A percentile compares a stretch with the other conserved stretches of the same genome.
phyloP scores from a whole-genome alignment of 345 rosid genomes.

The Diplotaxis tenuifolia region DNA sequence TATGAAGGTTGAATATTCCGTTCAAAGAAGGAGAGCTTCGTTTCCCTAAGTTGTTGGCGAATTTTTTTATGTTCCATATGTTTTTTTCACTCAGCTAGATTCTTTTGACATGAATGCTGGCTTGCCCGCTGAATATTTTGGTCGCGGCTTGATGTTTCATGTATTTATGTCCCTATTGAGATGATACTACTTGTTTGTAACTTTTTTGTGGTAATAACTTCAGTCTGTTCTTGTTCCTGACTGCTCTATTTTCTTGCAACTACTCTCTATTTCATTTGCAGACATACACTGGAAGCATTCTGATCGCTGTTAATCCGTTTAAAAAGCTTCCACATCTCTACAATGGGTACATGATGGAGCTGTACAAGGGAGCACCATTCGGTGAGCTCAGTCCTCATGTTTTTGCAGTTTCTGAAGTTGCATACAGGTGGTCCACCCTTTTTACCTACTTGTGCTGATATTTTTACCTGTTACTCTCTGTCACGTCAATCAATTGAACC shows the following conservation, averaged over 20 bases:
- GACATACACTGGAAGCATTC: conserved; percentile 94
- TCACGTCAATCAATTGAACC: neutral
- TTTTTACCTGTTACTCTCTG: neutral
- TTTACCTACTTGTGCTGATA: neutral
- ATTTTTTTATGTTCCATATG: neutral
- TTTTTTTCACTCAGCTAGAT: neutral
- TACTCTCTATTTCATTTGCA: conserved; percentile 30
- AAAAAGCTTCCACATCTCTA: conserved; percentile 69
- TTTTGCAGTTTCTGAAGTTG: conserved; percentile 7
- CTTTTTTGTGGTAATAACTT: neutral
- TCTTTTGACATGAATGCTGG: neutral
- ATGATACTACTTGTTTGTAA: neutral
- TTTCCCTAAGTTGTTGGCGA: neutral
- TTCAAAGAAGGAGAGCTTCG: neutral
- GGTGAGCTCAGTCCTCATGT: conserved; percentile 8
- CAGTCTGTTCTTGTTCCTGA: neutral
- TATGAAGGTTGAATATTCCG: neutral
- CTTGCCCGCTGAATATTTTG: neutral
- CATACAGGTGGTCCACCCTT: conserved; percentile 1
- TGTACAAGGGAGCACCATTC: neutral
- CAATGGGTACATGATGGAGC: conserved; percentile 6
- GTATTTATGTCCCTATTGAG: neutral
- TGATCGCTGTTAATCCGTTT: conserved; percentile 98
- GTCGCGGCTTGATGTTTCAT: neutral
- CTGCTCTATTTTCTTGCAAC: neutral